phyloP scores from a whole-genome alignment of 2,329 filamentous ascomycete species.

The Nakataea oryzae region DNA sequence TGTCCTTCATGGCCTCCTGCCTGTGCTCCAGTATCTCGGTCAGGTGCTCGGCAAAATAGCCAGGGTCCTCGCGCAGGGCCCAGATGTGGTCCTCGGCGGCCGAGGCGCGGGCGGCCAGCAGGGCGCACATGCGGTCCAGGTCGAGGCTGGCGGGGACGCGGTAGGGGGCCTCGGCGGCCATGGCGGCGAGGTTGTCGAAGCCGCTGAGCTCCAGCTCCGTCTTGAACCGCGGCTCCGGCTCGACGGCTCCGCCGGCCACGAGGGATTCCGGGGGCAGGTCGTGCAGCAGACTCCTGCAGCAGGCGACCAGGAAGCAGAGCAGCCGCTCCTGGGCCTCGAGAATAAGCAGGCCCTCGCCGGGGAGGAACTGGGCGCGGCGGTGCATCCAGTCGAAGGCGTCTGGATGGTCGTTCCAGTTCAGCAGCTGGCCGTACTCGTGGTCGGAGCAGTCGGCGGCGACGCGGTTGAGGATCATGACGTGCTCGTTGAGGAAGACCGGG shows the following conservation, averaged over 20 bases:
- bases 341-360: constrained; percentile 35
- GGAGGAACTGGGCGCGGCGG: constrained; percentile 23
- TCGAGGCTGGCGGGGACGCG: constrained; percentile 34
- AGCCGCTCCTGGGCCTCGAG: constrained; percentile 40
- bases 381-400: constrained; percentile 26
- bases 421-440: constrained; percentile 7
- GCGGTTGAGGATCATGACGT: neutral
- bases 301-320: constrained; percentile 36
- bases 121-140: constrained; percentile 27
- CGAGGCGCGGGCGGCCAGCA: constrained; percentile 29
- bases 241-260: constrained; percentile 17
- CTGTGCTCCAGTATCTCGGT: constrained; percentile 34
- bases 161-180: constrained; percentile 42
- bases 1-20: constrained; percentile 30
- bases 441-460: neutral
- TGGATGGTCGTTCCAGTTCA: constrained; percentile 20
- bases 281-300: constrained; percentile 35
- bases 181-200: constrained; percentile 24
- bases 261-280: constrained; percentile 29
- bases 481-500: constrained; percentile 10
- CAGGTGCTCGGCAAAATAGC: constrained; percentile 38
- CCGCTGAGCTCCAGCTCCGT: constrained; percentile 17
- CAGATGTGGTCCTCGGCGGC: constrained; percentile 43
- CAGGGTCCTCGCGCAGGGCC: constrained; percentile 46
- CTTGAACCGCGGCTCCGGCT: constrained; percentile 24